Evolutionary conservation across 176 grass and related monocot genomes (phyloP).

Genomic region (Alloteropsis semialata): DNA sequence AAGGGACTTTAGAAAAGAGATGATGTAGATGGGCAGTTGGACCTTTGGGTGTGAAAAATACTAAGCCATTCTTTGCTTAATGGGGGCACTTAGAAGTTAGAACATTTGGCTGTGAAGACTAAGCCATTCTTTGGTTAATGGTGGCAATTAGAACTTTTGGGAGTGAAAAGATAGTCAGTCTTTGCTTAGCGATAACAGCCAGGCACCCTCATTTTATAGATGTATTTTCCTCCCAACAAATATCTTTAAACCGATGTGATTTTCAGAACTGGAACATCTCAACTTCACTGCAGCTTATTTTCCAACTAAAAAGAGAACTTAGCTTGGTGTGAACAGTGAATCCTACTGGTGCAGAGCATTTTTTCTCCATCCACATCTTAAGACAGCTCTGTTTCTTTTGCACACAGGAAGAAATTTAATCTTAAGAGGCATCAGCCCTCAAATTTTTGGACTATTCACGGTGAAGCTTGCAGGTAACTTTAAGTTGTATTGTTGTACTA

Average conservation of each 20-base stretch:
- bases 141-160: background rate
- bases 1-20: background rate
- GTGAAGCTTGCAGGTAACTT: slow-evolving; percentile 84
- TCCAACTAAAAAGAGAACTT: background rate
- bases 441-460: slow-evolving; percentile 90
- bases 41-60: background rate
- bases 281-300: background rate
- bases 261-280: background rate
- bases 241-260: background rate
- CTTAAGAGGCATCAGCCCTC: slow-evolving; percentile 79
- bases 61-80: background rate
- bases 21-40: background rate
- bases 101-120: background rate
- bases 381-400: background rate
- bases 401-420: slow-evolving; percentile 78
- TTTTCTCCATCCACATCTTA: background rate
- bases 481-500: background rate
- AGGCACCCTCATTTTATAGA: background rate
- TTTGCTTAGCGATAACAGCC: background rate
- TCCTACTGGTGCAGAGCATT: background rate
- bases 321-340: background rate
- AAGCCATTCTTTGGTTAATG: background rate
- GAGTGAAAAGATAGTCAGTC: background rate
- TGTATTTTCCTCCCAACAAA: background rate
- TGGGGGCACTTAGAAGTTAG: background rate